phyloP scores from a whole-genome alignment of 108 stramenopile genomes.

The Fragilariopsis cylindrus region DNA sequence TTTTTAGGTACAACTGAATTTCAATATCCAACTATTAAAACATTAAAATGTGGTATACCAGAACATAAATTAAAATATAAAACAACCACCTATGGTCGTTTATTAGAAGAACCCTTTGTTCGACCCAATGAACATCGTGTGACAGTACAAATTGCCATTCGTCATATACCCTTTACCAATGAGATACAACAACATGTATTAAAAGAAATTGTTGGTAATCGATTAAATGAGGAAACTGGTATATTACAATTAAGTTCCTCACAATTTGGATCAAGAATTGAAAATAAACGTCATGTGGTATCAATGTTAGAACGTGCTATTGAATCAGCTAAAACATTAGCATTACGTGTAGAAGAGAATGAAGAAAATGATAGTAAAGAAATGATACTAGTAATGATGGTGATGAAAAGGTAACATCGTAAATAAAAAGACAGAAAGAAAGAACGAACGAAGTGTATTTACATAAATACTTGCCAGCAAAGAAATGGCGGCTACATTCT shows the following conservation, averaged over 20 bases:
- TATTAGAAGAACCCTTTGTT: constrained; percentile 68
- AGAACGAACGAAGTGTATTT: background rate
- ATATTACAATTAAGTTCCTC: constrained; percentile 62
- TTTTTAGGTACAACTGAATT: constrained; percentile 50
- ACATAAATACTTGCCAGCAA: too few species aligned
- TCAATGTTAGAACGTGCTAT: constrained; percentile 84
- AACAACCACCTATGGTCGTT: constrained; percentile 70
- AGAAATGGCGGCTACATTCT: too few species aligned
- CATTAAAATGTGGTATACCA: constrained; percentile 76
- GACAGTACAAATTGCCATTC: constrained; percentile 50
- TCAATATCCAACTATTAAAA: constrained; percentile 33
- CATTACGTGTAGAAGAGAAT: constrained; percentile 36
- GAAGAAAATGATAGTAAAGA: constrained; percentile 2
- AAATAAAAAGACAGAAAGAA: background rate
- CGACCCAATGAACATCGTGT: constrained; percentile 77
- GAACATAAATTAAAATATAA: constrained; percentile 68
- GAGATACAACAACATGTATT: constrained; percentile 59
- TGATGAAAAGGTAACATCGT: too few species aligned
- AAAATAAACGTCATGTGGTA: constrained; percentile 83
- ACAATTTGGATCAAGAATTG: constrained; percentile 86
- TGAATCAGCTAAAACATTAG: constrained; percentile 51
- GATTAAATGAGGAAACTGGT: constrained; percentile 60
- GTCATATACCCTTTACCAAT: constrained; percentile 62
- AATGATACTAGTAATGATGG: background rate
- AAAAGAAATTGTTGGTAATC: constrained; percentile 70